Base-by-base conservation (phyloP, 495 filamentous ascomycete species). In the Penicillium malachiteum region DNA sequence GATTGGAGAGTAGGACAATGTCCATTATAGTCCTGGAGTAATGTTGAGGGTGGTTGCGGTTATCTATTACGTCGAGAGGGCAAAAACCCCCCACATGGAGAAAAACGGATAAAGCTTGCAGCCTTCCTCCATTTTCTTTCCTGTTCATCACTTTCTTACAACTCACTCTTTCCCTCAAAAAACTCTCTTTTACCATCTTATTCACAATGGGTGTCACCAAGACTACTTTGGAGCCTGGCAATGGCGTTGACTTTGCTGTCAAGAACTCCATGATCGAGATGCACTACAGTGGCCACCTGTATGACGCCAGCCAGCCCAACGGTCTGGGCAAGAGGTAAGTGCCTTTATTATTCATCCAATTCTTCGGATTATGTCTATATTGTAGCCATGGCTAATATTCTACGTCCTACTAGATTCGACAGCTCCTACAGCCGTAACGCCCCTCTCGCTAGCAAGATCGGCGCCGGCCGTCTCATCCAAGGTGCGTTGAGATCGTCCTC, bases 271-370 rank as follows among this genome's bases (percentile, higher is more conserved):
- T 65, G 13, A 87, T 95, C 62, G 81, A 80, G 59, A 91, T 96
- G 60, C 86, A 89, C 71, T 96, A 94, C 77, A 90, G 86, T 17
- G 91, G 91, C 58, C 91, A 82, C 72, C 78, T 95, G 42, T 87
- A 87, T 74, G 87, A 92, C 58, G 66, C 72, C 30, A 68, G 56
- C 51, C 73, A 82, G 66, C 34, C 69, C 1, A 64, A 69, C 50
- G 73, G 78, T 58, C 78, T 77, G 75, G 81, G 81, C 49, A 71
- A 67, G 33, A 67, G 81, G 82, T 84, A 67, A 55, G 78, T 43
- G 14, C n/a, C 35, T 13, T 14, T 8, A 0, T 10, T 30, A 11
- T 47, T 11, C 26, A 32, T 32, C 12, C n/a, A 0, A 12, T 1
- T 18, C 8, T 5, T 4, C 1, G 18, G 8, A 12, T 0, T 6